Evolutionary conservation across 768 basidiomycete genomes (phyloP).

Genomic region (Filobasidium floriforme): DNA sequence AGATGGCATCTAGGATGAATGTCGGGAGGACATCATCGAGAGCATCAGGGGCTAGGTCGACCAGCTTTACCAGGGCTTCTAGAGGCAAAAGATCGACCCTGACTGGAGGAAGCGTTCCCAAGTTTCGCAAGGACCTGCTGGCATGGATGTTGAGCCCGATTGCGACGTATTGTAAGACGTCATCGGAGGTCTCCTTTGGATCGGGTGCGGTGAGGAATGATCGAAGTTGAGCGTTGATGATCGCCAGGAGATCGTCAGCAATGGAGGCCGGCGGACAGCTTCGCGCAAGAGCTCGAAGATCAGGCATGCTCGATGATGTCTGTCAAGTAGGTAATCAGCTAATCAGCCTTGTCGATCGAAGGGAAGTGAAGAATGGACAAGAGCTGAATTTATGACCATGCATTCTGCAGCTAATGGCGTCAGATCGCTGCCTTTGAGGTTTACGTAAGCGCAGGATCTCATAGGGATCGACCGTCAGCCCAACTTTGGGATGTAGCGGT

Average conservation of each 20-base stretch:
- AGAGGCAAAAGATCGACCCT: constrained; percentile 4
- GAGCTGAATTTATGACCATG: too few species aligned
- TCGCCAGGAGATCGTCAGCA: background rate
- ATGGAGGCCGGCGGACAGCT: constrained; percentile 1
- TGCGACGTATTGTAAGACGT: constrained; percentile 7
- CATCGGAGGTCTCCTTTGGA: background rate
- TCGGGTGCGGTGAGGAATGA: background rate
- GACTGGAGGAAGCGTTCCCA: constrained; percentile 6
- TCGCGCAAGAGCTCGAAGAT: background rate
- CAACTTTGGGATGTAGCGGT: too few species aligned
- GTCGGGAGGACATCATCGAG: constrained; percentile 3
- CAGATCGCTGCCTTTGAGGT: too few species aligned
- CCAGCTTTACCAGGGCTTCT: background rate
- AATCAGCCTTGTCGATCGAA: too few species aligned
- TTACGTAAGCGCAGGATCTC: too few species aligned
- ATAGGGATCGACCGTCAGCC: too few species aligned
- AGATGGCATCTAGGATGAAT: constrained; percentile 14
- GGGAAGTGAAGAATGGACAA: too few species aligned
- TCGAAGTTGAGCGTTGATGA: constrained; percentile 1
- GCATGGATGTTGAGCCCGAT: constrained; percentile 10
- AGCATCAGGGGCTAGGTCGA: background rate
- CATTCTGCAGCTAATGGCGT: too few species aligned
- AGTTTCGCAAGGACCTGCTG: background rate
- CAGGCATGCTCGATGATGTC: background rate
- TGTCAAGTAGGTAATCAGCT: too few species aligned